Conservation (phyloP, 192 early-diverging fungal species). For the Rhizophagus sp. region DNA sequence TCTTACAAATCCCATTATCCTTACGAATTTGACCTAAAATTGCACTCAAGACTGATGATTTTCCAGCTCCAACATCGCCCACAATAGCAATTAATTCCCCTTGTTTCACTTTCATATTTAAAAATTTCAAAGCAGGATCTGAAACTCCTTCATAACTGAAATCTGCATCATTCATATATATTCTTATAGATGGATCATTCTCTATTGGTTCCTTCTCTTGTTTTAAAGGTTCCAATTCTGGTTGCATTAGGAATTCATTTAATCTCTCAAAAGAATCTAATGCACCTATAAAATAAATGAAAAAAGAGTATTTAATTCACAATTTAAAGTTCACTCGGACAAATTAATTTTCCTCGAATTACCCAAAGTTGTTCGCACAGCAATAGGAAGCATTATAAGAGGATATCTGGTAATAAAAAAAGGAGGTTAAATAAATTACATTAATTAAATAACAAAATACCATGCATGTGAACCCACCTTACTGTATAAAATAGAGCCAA, state of each 20-base stretch:
- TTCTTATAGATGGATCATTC: conserved; percentile 37
- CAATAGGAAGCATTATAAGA: conserved; percentile 62
- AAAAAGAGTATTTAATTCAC: background rate
- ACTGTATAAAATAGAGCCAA: conserved; percentile 73
- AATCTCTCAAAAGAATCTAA: conserved; percentile 57
- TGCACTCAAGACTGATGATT: conserved; percentile 67
- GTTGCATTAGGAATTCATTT: conserved; percentile 58
- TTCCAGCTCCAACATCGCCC: conserved; percentile 66
- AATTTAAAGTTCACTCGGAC: background rate
- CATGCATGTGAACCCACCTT: conserved; percentile 25
- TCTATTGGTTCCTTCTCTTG: conserved; percentile 32
- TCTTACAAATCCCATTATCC: conserved; percentile 45
- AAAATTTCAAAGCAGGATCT: conserved; percentile 42
- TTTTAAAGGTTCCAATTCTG: conserved; percentile 58
- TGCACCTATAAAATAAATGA: conserved; percentile 44
- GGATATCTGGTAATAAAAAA: conserved; percentile 52
- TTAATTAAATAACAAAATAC: background rate
- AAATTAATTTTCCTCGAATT: background rate
- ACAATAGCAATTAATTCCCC: conserved; percentile 65
- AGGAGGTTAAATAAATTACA: background rate
- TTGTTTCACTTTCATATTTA: conserved; percentile 53
- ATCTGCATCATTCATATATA: conserved; percentile 57
- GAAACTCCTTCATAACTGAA: conserved; percentile 57
- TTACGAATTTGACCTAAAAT: conserved; percentile 68
- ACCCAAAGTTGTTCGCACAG: conserved; percentile 54